These are phyloP conservation scores for Daldinia eschscholtzii DNA, from an alignment of 2,329 filamentous ascomycete genomes.

Conservation along the genomic window DNA sequence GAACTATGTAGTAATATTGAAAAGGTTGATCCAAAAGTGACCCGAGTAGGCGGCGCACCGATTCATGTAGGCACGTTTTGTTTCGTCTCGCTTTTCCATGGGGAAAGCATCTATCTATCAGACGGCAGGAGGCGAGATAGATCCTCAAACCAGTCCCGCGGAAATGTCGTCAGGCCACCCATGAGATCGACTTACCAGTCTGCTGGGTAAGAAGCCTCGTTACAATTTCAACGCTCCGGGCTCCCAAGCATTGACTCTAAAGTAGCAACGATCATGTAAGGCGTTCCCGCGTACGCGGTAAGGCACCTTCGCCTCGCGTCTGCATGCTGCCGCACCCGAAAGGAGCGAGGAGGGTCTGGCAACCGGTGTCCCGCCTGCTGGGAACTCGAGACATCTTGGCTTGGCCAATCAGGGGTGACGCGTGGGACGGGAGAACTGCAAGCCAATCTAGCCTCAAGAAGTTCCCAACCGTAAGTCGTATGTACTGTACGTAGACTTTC, in stretches of 20 bases:
- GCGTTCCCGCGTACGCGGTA: conserved; percentile 41
- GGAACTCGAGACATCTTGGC: conserved; percentile 39
- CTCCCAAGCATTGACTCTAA: conserved; percentile 30
- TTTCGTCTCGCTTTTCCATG: conserved; percentile 17
- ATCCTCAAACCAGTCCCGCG: conserved; percentile 26
- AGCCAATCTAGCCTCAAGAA: conserved; percentile 42
- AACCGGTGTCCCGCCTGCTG: conserved; percentile 35
- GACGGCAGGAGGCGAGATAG: conserved; percentile 20
- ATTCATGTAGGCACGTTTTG: not conserved
- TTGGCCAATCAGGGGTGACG: conserved; percentile 37
- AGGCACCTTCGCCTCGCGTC: conserved; percentile 43
- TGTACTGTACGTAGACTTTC: conserved; percentile 27
- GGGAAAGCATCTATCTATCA: conserved; percentile 12
- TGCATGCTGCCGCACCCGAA: conserved; percentile 43
- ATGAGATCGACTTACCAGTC: conserved; percentile 39
- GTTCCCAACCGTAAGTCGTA: conserved; percentile 16
- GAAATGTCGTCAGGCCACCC: conserved; percentile 25
- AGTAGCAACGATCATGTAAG: conserved; percentile 33
- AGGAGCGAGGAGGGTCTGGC: conserved; percentile 30
- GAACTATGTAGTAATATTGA: conserved; percentile 5
- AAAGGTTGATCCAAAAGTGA: not conserved
- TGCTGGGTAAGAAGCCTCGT: conserved; percentile 38
- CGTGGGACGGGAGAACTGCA: conserved; percentile 37
- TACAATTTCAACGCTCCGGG: conserved; percentile 28
- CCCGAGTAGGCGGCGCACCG: conserved; percentile 20